Conservation (phyloP, 345 rosid genomes). For the Melaleuca quinquenervia region DNA sequence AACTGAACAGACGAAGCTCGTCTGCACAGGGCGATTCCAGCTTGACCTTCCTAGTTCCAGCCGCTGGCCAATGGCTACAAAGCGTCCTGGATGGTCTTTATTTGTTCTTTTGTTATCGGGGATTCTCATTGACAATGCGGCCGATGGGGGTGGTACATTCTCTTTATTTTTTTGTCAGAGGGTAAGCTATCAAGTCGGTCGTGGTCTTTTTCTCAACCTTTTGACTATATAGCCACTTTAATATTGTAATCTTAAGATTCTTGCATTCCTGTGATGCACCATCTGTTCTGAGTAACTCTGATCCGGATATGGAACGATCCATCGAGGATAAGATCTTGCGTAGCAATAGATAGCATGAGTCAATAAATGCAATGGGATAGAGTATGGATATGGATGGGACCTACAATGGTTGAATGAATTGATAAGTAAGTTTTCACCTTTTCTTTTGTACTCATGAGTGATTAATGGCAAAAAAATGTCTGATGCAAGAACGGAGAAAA, state of each 20-base stretch:
- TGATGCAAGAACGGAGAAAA: not conserved
- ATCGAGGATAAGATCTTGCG: not conserved
- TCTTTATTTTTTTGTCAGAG: not conserved
- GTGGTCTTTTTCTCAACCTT: not conserved
- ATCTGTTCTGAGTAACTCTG: not conserved
- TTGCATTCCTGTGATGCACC: not conserved
- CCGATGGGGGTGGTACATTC: not conserved
- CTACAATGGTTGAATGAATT: not conserved
- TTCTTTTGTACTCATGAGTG: not conserved
- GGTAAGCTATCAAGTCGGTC: not conserved
- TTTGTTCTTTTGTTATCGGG: not conserved
- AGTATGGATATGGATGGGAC: not conserved
- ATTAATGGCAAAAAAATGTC: not conserved
- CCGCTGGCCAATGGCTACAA: not conserved
- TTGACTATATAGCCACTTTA: not conserved
- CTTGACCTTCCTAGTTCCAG: not conserved
- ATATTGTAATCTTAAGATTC: not conserved
- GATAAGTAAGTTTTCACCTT: not conserved
- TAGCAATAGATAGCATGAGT: not conserved
- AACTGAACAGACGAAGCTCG: not conserved
- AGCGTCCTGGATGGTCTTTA: not conserved
- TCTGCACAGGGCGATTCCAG: not conserved
- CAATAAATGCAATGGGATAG: not conserved
- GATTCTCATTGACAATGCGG: not conserved
- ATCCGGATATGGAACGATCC: not conserved